Evolutionary conservation across 371 early-diverging fungal genomes (phyloP).

Genomic region (Smittium culicis): DNA sequence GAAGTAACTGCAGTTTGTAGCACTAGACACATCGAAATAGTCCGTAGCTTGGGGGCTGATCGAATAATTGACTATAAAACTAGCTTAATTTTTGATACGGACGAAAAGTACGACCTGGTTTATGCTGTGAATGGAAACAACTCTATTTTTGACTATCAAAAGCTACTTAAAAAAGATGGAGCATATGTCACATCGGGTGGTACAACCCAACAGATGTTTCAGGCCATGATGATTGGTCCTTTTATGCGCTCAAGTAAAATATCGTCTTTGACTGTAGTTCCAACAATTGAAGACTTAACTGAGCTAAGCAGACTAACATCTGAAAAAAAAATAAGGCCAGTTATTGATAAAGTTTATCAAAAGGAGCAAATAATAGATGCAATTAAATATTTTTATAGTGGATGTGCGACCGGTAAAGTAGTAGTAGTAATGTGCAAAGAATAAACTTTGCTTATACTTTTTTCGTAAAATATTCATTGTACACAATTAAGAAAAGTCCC

Average conservation of each 20-base stretch:
- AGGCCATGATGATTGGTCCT: neutral
- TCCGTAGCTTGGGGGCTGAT: neutral
- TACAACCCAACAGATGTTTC: neutral
- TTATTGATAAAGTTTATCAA: constrained; percentile 5
- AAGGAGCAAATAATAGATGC: neutral
- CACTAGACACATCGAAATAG: neutral
- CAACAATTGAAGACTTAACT: neutral
- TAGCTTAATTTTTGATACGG: neutral
- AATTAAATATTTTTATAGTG: constrained; percentile 1
- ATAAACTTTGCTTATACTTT: too few relatives aligned
- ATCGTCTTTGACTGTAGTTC: neutral
- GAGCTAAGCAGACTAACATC: neutral
- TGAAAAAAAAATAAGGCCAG: neutral
- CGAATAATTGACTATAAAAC: constrained; percentile 5
- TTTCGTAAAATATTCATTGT: too few relatives aligned
- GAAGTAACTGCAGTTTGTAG: constrained; percentile 6
- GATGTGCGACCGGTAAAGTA: neutral
- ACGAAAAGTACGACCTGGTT: neutral
- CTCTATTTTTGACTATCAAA: neutral
- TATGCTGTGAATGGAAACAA: neutral
- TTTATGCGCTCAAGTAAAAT: neutral
- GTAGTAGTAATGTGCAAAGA: neutral
- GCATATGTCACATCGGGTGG: constrained; percentile 2
- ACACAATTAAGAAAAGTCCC: too few relatives aligned
- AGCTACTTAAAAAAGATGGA: constrained; percentile 1